phyloP scores from a whole-genome alignment of 139 green algal species.

The Chlamydomonas eustigma region DNA sequence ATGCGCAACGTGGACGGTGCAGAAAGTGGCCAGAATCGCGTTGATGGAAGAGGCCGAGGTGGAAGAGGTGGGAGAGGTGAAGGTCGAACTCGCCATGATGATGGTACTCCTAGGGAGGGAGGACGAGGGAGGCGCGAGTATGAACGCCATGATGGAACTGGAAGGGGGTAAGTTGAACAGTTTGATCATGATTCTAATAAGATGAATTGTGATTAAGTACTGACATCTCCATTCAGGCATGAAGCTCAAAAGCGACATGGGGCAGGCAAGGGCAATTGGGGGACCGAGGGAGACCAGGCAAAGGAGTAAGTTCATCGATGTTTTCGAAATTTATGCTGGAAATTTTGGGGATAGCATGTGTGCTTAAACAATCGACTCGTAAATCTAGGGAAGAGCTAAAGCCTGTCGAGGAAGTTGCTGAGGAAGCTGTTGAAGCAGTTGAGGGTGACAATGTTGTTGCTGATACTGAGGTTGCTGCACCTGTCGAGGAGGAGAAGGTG shows the following conservation, averaged over 20 bases:
- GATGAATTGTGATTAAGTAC: no score
- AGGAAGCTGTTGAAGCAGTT: no score
- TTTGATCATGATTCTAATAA: neutral
- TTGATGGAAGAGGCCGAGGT: slow-evolving; percentile 30
- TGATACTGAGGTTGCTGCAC: neutral
- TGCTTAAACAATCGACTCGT: no score
- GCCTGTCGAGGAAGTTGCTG: neutral
- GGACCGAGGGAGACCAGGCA: slow-evolving; percentile 52
- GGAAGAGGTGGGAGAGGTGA: slow-evolving; percentile 28
- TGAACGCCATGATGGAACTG: slow-evolving; percentile 78
- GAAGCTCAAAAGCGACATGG: slow-evolving; percentile 77
- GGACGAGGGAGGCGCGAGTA: slow-evolving; percentile 55
- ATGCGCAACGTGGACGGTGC: slow-evolving; percentile 4
- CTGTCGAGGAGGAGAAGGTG: neutral
- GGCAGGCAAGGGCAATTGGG: slow-evolving; percentile 78
- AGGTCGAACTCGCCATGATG: slow-evolving; percentile 50
- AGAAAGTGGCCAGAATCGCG: slow-evolving; percentile 9
- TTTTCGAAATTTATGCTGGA: no score
- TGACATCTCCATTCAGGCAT: slow-evolving; percentile 54
- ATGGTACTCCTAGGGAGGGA: neutral
- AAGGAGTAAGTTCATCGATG: slow-evolving; percentile 2
- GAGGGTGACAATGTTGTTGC: neutral
- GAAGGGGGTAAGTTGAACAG: slow-evolving; percentile 58
- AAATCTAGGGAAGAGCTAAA: slow-evolving; percentile 15
- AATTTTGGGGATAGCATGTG: no score